Evolutionary conservation across 2,329 filamentous ascomycete species (phyloP).

Genomic region (Epichloe sp.): DNA sequence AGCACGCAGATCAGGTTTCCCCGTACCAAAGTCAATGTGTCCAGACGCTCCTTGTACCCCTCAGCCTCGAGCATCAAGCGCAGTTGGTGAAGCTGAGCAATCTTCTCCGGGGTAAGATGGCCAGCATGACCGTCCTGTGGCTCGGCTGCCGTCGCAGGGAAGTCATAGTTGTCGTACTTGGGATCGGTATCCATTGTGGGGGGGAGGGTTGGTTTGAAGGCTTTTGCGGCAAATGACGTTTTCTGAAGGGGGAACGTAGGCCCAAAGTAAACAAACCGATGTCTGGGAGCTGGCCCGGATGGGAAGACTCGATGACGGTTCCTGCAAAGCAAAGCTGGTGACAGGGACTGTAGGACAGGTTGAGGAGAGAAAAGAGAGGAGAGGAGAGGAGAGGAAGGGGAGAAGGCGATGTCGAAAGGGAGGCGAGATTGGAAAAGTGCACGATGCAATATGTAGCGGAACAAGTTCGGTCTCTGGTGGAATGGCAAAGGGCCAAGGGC

Average conservation of each 20-base stretch:
- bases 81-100: conserved; percentile 80
- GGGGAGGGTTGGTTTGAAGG: background rate
- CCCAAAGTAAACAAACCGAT: background rate
- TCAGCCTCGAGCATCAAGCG: conserved; percentile 71
- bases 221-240: background rate
- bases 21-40: conserved; percentile 79
- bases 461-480: background rate
- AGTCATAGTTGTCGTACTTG: conserved; percentile 96
- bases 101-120: conserved; percentile 72
- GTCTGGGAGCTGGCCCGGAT: background rate
- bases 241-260: background rate
- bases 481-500: background rate
- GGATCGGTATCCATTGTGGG: conserved; percentile 51
- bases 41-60: conserved; percentile 72
- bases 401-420: background rate
- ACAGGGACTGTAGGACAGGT: background rate
- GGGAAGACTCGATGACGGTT: background rate
- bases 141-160: conserved; percentile 63
- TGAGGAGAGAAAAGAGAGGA: background rate
- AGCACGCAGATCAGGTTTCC: background rate
- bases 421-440: background rate
- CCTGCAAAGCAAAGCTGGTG: background rate
- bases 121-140: conserved; percentile 70
- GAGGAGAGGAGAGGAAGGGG: background rate
- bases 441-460: background rate